Conservation (phyloP, 2,329 filamentous ascomycete species). For the Diaporthe humulicola region DNA sequence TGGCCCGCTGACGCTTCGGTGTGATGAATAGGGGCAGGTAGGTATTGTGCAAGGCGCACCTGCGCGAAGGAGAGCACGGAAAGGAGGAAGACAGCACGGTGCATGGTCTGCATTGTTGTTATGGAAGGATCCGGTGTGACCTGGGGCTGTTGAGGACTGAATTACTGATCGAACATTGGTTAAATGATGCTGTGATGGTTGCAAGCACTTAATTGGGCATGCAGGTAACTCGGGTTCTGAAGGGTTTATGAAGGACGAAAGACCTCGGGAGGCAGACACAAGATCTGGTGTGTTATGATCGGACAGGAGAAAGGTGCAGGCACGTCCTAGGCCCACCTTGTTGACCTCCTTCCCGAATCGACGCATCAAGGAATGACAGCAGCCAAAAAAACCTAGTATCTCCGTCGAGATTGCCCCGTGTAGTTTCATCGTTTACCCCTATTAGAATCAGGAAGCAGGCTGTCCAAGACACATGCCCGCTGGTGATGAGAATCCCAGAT, state of each 20-base stretch:
- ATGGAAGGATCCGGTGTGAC: not conserved
- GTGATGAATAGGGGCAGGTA: not conserved
- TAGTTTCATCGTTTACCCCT: not conserved
- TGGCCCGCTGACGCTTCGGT: not conserved
- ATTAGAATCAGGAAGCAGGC: no score
- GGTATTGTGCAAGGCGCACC: not conserved
- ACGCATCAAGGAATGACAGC: no score
- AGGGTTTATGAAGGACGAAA: not conserved
- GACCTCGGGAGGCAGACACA: not conserved
- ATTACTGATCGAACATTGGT: not conserved
- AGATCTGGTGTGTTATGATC: not conserved
- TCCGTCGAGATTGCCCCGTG: not conserved
- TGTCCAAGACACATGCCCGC: no score
- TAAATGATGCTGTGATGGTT: not conserved
- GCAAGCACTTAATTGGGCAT: no score
- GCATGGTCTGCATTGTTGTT: not conserved
- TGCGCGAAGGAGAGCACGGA: not conserved
- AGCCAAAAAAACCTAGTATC: no score
- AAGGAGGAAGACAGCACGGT: not conserved
- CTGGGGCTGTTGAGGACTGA: not conserved
- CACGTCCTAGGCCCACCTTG: not conserved
- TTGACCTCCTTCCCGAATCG: not conserved
- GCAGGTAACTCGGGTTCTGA: not conserved
- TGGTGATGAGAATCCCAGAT: no score
- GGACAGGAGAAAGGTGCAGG: not conserved